Conservation (phyloP, 768 basidiomycete genomes). For the Lentinus tigrinus region DNA sequence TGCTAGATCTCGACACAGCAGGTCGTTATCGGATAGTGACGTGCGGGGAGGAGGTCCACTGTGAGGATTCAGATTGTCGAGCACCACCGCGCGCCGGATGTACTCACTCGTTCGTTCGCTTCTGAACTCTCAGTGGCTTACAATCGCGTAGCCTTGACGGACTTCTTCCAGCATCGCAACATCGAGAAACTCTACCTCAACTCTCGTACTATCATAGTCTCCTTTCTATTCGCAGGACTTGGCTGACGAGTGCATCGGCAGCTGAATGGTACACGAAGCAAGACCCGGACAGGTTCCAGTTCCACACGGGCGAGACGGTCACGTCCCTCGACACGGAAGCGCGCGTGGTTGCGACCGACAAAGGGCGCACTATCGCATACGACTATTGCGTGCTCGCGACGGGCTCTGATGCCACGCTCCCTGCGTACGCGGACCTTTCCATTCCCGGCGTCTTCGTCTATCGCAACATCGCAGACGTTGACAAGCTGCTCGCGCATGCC, state of each 20-base stretch:
- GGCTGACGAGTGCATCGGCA: slow-evolving; percentile 6
- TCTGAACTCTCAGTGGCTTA: slow-evolving; percentile 41
- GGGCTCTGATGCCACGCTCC: slow-evolving; percentile 64
- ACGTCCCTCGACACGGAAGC: slow-evolving; percentile 36
- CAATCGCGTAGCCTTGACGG: slow-evolving; percentile 56
- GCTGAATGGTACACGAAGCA: slow-evolving; percentile 62
- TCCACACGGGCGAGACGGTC: slow-evolving; percentile 49
- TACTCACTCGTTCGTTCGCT: not conserved
- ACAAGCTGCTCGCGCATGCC: slow-evolving; percentile 60
- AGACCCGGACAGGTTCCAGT: slow-evolving; percentile 53
- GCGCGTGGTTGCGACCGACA: slow-evolving; percentile 47
- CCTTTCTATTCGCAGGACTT: not conserved
- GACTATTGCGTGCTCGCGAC: slow-evolving; percentile 69
- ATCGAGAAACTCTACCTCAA: slow-evolving; percentile 63
- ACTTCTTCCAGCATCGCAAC: slow-evolving; percentile 61
- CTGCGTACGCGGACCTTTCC: slow-evolving; percentile 48
- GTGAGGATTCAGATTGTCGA: slow-evolving; percentile 21
- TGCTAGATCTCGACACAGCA: slow-evolving; percentile 53
- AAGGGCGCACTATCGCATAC: slow-evolving; percentile 46
- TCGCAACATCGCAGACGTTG: slow-evolving; percentile 67
- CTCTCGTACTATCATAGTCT: slow-evolving; percentile 29
- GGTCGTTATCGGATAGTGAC: slow-evolving; percentile 54
- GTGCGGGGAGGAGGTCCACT: slow-evolving; percentile 52
- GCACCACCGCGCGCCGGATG: not conserved
- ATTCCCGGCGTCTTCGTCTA: slow-evolving; percentile 69